Percentiles rank a stretch among this genome's conserved stretches.
phyloP scores from a whole-genome alignment of 108 stramenopile genomes.

The Nannochloropsis gaditana region DNA sequence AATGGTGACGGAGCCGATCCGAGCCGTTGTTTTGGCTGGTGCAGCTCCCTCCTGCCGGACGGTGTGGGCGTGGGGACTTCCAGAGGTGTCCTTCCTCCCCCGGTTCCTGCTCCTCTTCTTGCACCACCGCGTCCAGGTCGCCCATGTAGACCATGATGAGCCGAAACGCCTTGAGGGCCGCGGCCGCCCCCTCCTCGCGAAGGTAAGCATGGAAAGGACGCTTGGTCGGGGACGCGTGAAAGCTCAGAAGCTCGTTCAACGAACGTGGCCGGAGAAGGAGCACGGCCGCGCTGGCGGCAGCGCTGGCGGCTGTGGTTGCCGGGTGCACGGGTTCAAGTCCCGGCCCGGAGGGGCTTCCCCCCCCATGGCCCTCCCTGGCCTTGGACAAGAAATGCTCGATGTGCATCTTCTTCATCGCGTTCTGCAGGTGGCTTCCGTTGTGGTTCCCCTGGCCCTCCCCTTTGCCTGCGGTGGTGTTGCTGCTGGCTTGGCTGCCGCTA shows the following conservation, averaged over 20 bases:
- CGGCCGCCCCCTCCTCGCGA: background rate
- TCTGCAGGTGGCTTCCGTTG: background rate
- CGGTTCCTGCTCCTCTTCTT: background rate
- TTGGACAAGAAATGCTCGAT: background rate
- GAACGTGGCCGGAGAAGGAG: background rate
- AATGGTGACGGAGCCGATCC: background rate
- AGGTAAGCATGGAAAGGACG: background rate
- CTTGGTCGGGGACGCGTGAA: conserved; percentile 7
- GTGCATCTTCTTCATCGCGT: conserved; percentile 13
- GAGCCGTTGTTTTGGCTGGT: background rate
- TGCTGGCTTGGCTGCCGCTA: background rate
- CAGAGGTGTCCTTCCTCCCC: background rate
- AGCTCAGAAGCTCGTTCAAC: background rate
- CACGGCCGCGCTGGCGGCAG: background rate
- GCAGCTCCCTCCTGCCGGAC: background rate
- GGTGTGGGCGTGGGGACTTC: background rate
- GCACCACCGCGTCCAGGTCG: background rate
- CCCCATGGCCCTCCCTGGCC: too few species aligned
- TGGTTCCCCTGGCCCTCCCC: too few species aligned
- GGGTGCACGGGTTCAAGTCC: too few species aligned
- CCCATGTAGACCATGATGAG: background rate
- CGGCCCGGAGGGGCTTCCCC: too few species aligned
- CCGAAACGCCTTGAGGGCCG: background rate
- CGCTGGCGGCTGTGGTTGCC: background rate
- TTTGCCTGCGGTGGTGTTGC: background rate